Evolutionary conservation across 352 stramenopile genomes (phyloP), one percentile per base, ranked within the genome.

Genomic region (Phytophthora hibernalis): DNA sequence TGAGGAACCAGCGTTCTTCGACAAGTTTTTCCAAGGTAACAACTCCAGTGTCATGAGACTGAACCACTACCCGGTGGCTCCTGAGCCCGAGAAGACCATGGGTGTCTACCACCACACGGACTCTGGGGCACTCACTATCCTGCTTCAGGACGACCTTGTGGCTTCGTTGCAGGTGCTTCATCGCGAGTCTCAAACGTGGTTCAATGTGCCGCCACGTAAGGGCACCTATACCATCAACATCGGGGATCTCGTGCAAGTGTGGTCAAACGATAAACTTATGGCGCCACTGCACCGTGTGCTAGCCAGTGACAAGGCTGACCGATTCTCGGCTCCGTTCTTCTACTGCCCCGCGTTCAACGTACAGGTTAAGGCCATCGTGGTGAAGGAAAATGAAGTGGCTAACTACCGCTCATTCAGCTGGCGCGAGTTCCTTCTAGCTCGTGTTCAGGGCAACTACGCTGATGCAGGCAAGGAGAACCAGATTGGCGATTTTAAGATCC

Each of bases 401-500:
- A 74, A 71, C 35, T 98, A 97, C 66, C 65, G 83, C 9, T 63
- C 85, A 18, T 71, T 96, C 4, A 83, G 79, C 20, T 98, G 90
- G 88, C 88, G 87, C 33, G 86, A 97, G 38, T 98, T 96, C 64
- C 81, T 87, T 31, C 70, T 86, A 33, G 62, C 87, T 50, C 85
- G 92, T 16, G 97, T 97, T 79, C 83, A 91, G 20, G 92, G 94
- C 35, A 89, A 98, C 72, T 95, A 97, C 60, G 89, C 87, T 9
- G 86, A 98, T 80, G 65, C 89, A 18, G 93, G 93, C n/a, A 75
- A 89, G 22, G 93, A 98, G 51, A 93, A 98, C 60, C 91, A 98
- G 77, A 98, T 98, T 51, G 74, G 73, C 10, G 76, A 98, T 65
- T 98, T 73, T 51, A 74, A 66, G 24, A 59, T 61, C 20, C 16